Conservation (phyloP, 352 stramenopile species). For the Phytophthora pistaciae region DNA sequence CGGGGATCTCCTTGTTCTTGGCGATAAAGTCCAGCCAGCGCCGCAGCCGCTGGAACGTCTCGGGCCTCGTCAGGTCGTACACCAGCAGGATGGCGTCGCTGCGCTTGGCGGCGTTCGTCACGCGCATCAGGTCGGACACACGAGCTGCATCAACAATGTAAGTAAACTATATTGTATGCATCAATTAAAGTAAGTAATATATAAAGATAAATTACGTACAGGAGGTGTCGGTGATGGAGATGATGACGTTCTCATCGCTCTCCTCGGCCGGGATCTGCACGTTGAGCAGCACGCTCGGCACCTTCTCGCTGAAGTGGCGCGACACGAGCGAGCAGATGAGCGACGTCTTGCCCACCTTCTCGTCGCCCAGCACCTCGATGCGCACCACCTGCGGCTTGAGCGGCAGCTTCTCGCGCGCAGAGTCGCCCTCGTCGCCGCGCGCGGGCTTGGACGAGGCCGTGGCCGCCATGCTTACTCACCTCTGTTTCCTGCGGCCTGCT, state of each 20-base stretch:
- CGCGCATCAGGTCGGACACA: constrained; percentile 84
- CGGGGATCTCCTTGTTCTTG: constrained; percentile 87
- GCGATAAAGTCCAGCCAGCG: constrained; percentile 90
- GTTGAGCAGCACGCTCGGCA: constrained; percentile 87
- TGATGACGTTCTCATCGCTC: constrained; percentile 90
- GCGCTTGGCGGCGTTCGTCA: constrained; percentile 85
- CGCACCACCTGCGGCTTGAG: constrained; percentile 86
- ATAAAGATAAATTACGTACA: constrained; percentile 49
- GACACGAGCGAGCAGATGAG: constrained; percentile 92
- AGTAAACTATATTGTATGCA: not conserved
- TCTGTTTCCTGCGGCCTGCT: not conserved
- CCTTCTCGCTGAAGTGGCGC: constrained; percentile 89
- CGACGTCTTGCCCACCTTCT: constrained; percentile 93
- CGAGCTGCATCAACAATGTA: constrained; percentile 43
- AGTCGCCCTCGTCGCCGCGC: constrained; percentile 34
- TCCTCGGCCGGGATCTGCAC: constrained; percentile 91
- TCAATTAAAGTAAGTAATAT: not conserved
- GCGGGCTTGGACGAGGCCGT: constrained; percentile 36
- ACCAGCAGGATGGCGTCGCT: constrained; percentile 90
- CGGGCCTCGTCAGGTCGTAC: constrained; percentile 86
- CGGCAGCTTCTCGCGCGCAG: constrained; percentile 56
- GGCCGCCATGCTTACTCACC: constrained; percentile 36
- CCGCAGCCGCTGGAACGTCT: constrained; percentile 86
- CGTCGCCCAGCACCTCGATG: constrained; percentile 91
- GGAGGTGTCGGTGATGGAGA: constrained; percentile 91